Evolutionary conservation across 2,329 filamentous ascomycete species (phyloP), one percentile per base, ranked within the genome.

Genomic region (Ramularia collo-cygni): DNA sequence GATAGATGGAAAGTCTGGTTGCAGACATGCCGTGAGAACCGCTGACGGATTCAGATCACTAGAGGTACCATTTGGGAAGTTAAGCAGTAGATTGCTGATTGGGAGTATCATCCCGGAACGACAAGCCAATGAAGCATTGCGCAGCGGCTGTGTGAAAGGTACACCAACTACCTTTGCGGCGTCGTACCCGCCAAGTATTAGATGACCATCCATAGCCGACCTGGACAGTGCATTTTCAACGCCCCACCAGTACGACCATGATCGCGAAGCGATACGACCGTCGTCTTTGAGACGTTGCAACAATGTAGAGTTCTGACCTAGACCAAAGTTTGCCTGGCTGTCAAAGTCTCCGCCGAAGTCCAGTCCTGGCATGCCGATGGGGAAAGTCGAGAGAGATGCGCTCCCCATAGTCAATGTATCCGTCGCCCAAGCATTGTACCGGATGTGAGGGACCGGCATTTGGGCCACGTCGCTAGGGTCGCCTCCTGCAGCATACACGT

Each of bases 111-210:
- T 47, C 17, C 53, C 53, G 7, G 44, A 52, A 3, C 4, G 12
- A 39, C 54, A 57, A 8, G 16, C 24, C 8, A 35, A 10, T 2
- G 42, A 30, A 6, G 41, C 17, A 5, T 28, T 34, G 3, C 43
- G 14, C 8, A 53, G 34, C 4, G 30, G 30, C 19, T 44, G 28
- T 1, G 55, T 59, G 24, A 51, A 40, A 16, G 54, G 55, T 12
- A 19, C 12, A 7, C 57, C 57, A 1, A 27, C 43, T 2, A 49
- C 44, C 33, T 59, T 59, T 12, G 55, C 57, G 9, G 43, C 40
- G 39, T 60, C 58, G 37, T 57, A 56, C 13, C 57, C 57, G 9
- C 58, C 58, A 16, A 60, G 44, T 4, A 58, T 51, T 8, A 59
- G 33, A 19, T 37, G 48, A 8, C 58, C 58, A 35, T 59, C 50